Percentiles rank a stretch among this genome's conserved stretches.
Conservation (phyloP, 2,329 filamentous ascomycete species). For the Alternaria sp. region DNA sequence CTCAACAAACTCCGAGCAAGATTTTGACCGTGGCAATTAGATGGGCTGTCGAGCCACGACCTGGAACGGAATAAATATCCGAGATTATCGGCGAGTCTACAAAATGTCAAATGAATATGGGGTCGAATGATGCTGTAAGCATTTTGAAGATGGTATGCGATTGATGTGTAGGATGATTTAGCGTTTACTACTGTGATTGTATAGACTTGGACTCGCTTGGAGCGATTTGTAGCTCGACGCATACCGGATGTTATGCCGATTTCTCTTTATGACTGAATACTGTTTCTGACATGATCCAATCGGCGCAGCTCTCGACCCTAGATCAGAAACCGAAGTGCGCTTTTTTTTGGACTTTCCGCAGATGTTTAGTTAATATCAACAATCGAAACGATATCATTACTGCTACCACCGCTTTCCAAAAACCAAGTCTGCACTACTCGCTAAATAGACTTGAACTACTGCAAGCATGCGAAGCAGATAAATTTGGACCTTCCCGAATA, state of each 20-base stretch:
- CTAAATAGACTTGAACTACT: slow-evolving; percentile 57
- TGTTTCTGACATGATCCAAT: slow-evolving; percentile 14
- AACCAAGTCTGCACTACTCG: slow-evolving; percentile 55
- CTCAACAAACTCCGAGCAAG: not conserved
- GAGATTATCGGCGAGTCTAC: not conserved
- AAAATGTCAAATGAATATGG: not conserved
- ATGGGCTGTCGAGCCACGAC: not conserved
- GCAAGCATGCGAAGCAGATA: slow-evolving; percentile 30
- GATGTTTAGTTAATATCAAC: slow-evolving; percentile 14
- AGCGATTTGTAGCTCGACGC: slow-evolving; percentile 28
- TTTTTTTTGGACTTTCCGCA: slow-evolving; percentile 20
- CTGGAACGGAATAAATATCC: not conserved
- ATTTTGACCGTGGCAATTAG: not conserved
- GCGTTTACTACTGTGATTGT: not conserved
- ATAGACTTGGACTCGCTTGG: slow-evolving; percentile 26
- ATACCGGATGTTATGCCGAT: slow-evolving; percentile 20
- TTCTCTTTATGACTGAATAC: not conserved
- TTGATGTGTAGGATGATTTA: not conserved
- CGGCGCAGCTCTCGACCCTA: slow-evolving; percentile 25
- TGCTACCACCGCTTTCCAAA: slow-evolving; percentile 48
- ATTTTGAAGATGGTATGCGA: slow-evolving; percentile 13
- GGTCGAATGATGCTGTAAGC: slow-evolving; percentile 1
- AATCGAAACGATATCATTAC: slow-evolving; percentile 18
- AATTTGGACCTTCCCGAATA: slow-evolving; percentile 25
- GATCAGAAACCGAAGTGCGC: slow-evolving; percentile 17